These are phyloP conservation scores for Stachybotrys echinatus DNA, from an alignment of 2,329 filamentous ascomycete genomes.

Conservation along the genomic window DNA sequence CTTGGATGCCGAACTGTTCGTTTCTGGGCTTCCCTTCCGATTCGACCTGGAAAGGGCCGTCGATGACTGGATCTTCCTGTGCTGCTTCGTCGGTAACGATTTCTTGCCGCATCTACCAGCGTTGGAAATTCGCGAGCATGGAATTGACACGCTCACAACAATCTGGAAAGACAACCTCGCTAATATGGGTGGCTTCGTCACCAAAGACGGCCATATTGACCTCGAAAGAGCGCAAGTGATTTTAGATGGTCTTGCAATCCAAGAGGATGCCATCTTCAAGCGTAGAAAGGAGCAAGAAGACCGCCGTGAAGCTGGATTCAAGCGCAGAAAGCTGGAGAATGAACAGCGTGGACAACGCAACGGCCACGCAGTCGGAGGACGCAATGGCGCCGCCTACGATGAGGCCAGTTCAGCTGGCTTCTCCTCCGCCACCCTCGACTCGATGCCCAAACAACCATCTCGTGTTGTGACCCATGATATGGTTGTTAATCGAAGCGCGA, in stretches of 20 bases:
- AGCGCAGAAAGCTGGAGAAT: slow-evolving; percentile 70
- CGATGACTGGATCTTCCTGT: slow-evolving; percentile 99
- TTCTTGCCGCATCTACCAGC: slow-evolving; percentile 97
- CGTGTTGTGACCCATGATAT: slow-evolving; percentile 76
- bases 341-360: slow-evolving; percentile 23
- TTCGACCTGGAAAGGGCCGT: slow-evolving; percentile 93
- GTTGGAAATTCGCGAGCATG: slow-evolving; percentile 92
- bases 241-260: slow-evolving; percentile 78
- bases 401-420: slow-evolving; percentile 26
- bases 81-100: slow-evolving; percentile 98
- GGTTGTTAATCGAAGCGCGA: slow-evolving; percentile 68
- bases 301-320: slow-evolving; percentile 71
- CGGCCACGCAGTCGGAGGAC: slow-evolving; percentile 21
- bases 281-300: slow-evolving; percentile 83
- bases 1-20: slow-evolving; percentile 79
- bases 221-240: slow-evolving; percentile 83
- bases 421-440: slow-evolving; percentile 34
- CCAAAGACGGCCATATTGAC: slow-evolving; percentile 89
- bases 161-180: slow-evolving; percentile 95
- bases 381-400: slow-evolving; percentile 19
- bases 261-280: slow-evolving; percentile 91
- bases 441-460: slow-evolving; percentile 46
- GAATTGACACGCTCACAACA: slow-evolving; percentile 92
- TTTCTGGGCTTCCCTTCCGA: slow-evolving; percentile 75
- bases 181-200: slow-evolving; percentile 90